Conservation (phyloP, 2,329 filamentous ascomycete genomes). For the Myriosclerotinia scirpicola region DNA sequence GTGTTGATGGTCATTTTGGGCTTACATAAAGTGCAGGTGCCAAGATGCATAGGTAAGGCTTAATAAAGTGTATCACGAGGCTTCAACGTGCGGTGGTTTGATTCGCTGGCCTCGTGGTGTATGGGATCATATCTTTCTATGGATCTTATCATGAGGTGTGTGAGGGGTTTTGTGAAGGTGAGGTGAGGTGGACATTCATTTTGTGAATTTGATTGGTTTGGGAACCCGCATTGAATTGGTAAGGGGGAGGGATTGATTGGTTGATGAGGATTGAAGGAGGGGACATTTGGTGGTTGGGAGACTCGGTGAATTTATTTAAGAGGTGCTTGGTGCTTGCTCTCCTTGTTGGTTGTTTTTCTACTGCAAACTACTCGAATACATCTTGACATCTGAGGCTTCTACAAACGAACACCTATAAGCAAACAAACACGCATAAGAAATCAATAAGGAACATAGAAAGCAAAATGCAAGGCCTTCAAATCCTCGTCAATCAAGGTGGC, state of each 20-base stretch:
- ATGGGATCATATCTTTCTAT: neutral
- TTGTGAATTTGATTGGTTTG: neutral
- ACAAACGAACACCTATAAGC: neutral
- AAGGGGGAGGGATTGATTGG: neutral
- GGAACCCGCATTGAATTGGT: neutral
- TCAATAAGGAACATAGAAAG: neutral
- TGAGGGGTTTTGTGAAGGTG: neutral
- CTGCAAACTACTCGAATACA: too few species aligned
- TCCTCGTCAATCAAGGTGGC: constrained; percentile 12
- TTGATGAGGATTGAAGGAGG: neutral
- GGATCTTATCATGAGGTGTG: neutral
- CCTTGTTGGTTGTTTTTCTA: neutral
- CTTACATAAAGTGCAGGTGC: neutral
- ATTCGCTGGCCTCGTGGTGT: neutral
- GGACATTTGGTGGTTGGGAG: neutral
- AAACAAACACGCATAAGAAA: neutral
- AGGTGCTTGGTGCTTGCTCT: neutral
- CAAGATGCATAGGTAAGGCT: neutral
- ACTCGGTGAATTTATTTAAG: neutral
- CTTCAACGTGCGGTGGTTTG: constrained; percentile 1
- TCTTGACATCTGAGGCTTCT: neutral
- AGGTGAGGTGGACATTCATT: neutral
- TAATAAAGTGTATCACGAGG: neutral
- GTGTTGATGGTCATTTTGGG: neutral
- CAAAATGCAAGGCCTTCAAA: constrained; percentile 11